Percentiles rank a stretch among this genome's conserved stretches.
Evolutionary conservation across 805 yeast genomes (phyloP).

Genomic region (Priceomyces medius): DNA sequence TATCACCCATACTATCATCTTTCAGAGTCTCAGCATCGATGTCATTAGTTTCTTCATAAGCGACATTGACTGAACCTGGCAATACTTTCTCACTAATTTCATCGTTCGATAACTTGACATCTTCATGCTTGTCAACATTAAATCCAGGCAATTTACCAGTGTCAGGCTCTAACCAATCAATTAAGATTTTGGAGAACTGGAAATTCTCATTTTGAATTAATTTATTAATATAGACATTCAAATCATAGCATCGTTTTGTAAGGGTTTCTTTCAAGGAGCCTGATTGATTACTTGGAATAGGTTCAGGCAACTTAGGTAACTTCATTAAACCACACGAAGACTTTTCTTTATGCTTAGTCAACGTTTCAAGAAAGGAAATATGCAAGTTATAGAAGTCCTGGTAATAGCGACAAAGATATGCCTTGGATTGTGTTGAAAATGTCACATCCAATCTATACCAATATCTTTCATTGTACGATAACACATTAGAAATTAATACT

Average conservation of each 20-base stretch:
- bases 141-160: conserved; percentile 32
- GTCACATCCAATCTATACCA: conserved; percentile 36
- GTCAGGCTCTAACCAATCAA: conserved; percentile 27
- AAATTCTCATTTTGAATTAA: conserved; percentile 20
- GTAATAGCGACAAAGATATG: conserved; percentile 31
- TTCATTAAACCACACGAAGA: background rate
- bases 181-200: conserved; percentile 25
- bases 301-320: conserved; percentile 33
- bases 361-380: conserved; percentile 11
- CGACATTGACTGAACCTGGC: conserved; percentile 8
- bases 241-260: conserved; percentile 20
- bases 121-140: conserved; percentile 14
- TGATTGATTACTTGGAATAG: conserved; percentile 17
- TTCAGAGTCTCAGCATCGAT: background rate
- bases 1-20: conserved; percentile 4
- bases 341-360: conserved; percentile 8
- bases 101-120: conserved; percentile 15
- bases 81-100: conserved; percentile 19
- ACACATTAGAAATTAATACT: conserved; percentile 28
- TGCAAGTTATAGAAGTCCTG: conserved; percentile 40
- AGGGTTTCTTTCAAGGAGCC: conserved; percentile 15
- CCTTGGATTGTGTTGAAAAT: conserved; percentile 15
- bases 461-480: conserved; percentile 22
- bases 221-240: conserved; percentile 24
- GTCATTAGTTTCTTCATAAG: conserved; percentile 1